Evolutionary conservation across 495 filamentous ascomycete genomes (phyloP).

Genomic region (Penicillium dipodomyicola): DNA sequence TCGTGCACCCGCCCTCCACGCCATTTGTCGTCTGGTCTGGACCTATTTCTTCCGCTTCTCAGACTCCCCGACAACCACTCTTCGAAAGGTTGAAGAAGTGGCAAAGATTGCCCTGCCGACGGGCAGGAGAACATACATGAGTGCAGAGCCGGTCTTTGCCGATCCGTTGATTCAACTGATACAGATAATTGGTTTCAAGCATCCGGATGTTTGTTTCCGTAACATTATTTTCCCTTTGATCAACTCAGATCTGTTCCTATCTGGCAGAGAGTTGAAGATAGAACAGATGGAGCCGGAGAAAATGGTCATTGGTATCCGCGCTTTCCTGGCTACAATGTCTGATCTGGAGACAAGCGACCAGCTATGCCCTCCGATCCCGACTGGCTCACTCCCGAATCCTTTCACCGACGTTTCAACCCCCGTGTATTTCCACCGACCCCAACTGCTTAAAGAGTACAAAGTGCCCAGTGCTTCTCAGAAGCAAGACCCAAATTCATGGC

Average conservation of each 20-base stretch:
- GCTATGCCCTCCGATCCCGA: constrained; percentile 79
- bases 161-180: constrained; percentile 92
- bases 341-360: constrained; percentile 86
- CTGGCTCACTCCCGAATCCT: constrained; percentile 45
- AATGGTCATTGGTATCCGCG: constrained; percentile 91
- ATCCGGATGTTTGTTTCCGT: constrained; percentile 89
- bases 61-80: constrained; percentile 64
- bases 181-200: constrained; percentile 89
- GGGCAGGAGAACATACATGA: constrained; percentile 72
- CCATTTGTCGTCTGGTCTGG: constrained; percentile 91
- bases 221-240: constrained; percentile 91
- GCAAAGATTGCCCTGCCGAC: constrained; percentile 75
- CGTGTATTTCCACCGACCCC: constrained; percentile 37
- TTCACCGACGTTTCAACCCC: constrained; percentile 41
- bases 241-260: constrained; percentile 79
- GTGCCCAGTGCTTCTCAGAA: constrained; percentile 37
- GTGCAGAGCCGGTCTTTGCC: constrained; percentile 73
- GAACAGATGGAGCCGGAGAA: constrained; percentile 94
- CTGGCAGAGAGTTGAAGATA: constrained; percentile 75
- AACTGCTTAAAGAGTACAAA: constrained; percentile 41
- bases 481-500: constrained; percentile 41
- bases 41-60: constrained; percentile 86
- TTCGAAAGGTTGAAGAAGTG: constrained; percentile 84
- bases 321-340: constrained; percentile 87
- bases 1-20: constrained; percentile 78